These are phyloP conservation scores for Eimeria mitis DNA, from an alignment of 169 alveolate species.

Conservation along the genomic window DNA sequence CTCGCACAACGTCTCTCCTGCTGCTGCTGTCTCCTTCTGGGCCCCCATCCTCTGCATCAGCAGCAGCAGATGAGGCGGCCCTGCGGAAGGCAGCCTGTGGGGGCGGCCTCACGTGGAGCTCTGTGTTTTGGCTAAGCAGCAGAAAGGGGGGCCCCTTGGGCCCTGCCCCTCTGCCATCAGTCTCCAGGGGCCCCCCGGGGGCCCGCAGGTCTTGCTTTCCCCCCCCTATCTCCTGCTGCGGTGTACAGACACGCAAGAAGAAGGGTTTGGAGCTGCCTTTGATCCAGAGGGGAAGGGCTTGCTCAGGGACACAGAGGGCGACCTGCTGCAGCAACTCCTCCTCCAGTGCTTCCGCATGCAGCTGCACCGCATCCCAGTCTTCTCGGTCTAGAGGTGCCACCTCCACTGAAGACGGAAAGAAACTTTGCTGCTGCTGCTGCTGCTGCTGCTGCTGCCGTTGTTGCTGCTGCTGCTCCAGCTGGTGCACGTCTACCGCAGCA, in stretches of 20 bases:
- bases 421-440: slow-evolving; percentile 36
- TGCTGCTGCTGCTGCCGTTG: slow-evolving; percentile 64
- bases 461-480: slow-evolving; percentile 54
- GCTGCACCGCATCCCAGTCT: slow-evolving; percentile 83
- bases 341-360: slow-evolving; percentile 62
- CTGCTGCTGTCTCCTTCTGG: neutral
- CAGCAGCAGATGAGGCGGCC: neutral
- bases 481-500: slow-evolving; percentile 36
- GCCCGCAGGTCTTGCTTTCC: neutral
- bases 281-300: slow-evolving; percentile 74
- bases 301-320: slow-evolving; percentile 55
- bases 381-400: slow-evolving; percentile 48
- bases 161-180: neutral
- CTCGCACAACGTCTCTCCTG: slow-evolving; percentile 12
- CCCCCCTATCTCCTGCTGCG: neutral
- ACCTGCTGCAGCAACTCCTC: slow-evolving; percentile 67
- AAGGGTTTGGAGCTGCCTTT: slow-evolving; percentile 29
- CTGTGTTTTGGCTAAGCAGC: slow-evolving; percentile 59
- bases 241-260: slow-evolving; percentile 52
- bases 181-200: neutral
- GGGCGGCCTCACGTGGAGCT: slow-evolving; percentile 76
- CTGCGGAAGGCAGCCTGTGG: slow-evolving; percentile 46
- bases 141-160: slow-evolving; percentile 58
- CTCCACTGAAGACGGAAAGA: slow-evolving; percentile 22
- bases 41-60: neutral